Evolutionary conservation across 2,329 filamentous ascomycete species (phyloP), one percentile per base, ranked within the genome.

Genomic region (Paradendryphiella salina): DNA sequence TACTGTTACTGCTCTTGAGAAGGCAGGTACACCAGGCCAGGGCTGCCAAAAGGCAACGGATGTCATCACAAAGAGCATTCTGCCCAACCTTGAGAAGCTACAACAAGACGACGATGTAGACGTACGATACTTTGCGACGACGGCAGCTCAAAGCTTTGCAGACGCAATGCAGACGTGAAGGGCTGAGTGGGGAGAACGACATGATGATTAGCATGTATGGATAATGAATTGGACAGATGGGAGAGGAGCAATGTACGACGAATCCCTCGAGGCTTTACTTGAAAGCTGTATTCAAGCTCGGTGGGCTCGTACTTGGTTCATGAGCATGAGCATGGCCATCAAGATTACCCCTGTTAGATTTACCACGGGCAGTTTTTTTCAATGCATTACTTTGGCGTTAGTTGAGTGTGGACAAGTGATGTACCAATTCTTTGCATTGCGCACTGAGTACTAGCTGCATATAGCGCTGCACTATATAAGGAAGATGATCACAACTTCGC

Each of bases 101-200:
- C 92, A 96, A 80, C 89, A 93, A 77, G 94, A 99, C 72, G 90
- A 95, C 61, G 94, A 99, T 77, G 93, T 97, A 64, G 94, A 99
- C 77, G 94, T 99, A 69, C 86, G 94, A 74, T 99, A 93, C 80
- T 99, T 96, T 77, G 94, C 94, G 59, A 96, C 91, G 56, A 95
- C 90, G 59, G 93, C 94, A 40, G 87, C 88, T 54, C 85, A 79
- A 65, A 72, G 73, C 46, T 79, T 71, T 57, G 66, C 67, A 45
- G 71, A 73, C 37, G 71, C 70, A 11, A 74, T 74, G 72, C 70
- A 73, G 61, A 71, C 72, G 37, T 73, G 73, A 63, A 57, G 41
- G 51, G 56, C 47, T 41, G 43, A 47, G 21, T 37, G 28, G 20
- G 40, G 40, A 28, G 39, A 40, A 50, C 43, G 52, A 52, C 40